phyloP scores from a whole-genome alignment of 1,284 basidiomycete genomes.

The Cerrena zonata region DNA sequence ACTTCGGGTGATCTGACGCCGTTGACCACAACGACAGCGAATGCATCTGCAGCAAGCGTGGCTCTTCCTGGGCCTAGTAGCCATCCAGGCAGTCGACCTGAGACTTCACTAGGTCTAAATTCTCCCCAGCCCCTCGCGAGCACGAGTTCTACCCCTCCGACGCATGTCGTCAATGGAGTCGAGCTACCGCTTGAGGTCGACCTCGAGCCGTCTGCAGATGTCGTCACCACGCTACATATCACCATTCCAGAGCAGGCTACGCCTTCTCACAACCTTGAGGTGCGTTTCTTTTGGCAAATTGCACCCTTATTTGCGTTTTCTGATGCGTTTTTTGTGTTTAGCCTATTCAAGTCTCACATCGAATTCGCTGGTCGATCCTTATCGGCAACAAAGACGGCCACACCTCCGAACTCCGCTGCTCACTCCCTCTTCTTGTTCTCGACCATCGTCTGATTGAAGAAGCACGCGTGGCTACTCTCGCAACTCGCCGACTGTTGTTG shows the following conservation, averaged over 20 bases:
- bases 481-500: constrained; percentile 65
- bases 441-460: constrained; percentile 70
- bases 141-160: neutral
- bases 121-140: constrained; percentile 2
- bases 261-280: constrained; percentile 59
- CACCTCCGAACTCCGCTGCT: constrained; percentile 85
- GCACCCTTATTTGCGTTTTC: neutral
- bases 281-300: too few species aligned
- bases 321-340: constrained; percentile 10
- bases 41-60: constrained; percentile 23
- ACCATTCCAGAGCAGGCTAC: constrained; percentile 47
- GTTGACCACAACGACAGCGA: constrained; percentile 24
- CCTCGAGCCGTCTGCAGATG: constrained; percentile 33
- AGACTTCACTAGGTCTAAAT: constrained; percentile 5
- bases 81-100: neutral
- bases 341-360: constrained; percentile 72
- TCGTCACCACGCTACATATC: constrained; percentile 43
- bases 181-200: constrained; percentile 16
- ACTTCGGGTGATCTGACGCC: constrained; percentile 23
- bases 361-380: constrained; percentile 68
- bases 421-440: constrained; percentile 80
- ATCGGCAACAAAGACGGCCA: constrained; percentile 85
- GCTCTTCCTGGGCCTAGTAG: constrained; percentile 9
- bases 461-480: constrained; percentile 62
- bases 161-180: constrained; percentile 8